Evolutionary conservation across 768 basidiomycete species (phyloP).

Genomic region (Suillus hirtellus): DNA sequence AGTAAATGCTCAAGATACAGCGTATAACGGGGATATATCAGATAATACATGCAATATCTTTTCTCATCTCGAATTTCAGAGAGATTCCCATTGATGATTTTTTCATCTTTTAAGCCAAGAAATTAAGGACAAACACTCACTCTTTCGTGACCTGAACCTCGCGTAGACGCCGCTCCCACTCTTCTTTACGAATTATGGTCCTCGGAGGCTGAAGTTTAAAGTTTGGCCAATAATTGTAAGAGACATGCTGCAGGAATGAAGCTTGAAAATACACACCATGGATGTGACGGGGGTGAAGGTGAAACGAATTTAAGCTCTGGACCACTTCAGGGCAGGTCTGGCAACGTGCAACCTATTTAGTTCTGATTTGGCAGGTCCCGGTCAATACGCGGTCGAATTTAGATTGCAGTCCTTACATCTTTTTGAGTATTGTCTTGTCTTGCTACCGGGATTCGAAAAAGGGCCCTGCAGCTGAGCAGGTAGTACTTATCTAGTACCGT

Average conservation of each 20-base stretch:
- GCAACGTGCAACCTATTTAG: not conserved
- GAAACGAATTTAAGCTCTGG: slow-evolving; percentile 34
- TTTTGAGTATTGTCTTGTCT: not conserved
- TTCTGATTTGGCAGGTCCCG: slow-evolving; percentile 14
- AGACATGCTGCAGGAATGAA: slow-evolving; percentile 2
- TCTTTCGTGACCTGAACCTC: slow-evolving; percentile 83
- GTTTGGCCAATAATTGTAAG: slow-evolving; percentile 7
- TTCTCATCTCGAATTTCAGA: slow-evolving; percentile 80
- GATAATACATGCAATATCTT: slow-evolving; percentile 88
- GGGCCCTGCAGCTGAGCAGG: not conserved
- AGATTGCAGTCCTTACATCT: not conserved
- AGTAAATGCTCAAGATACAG: slow-evolving; percentile 20
- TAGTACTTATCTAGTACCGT: not conserved
- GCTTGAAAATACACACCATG: slow-evolving; percentile 32
- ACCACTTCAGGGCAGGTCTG: slow-evolving; percentile 41
- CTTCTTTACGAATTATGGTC: slow-evolving; percentile 66
- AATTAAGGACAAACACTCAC: slow-evolving; percentile 56
- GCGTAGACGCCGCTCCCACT: slow-evolving; percentile 84
- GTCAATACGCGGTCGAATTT: not conserved
- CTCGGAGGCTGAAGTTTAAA: slow-evolving; percentile 45
- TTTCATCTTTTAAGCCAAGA: slow-evolving; percentile 52
- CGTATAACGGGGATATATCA: slow-evolving; percentile 46
- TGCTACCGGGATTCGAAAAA: not conserved
- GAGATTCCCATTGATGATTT: slow-evolving; percentile 95
- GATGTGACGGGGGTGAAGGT: slow-evolving; percentile 20